These are phyloP conservation scores for Bonia amplexicaulis DNA, from an alignment of 176 grass and related monocot genomes.

Conservation along the genomic window DNA sequence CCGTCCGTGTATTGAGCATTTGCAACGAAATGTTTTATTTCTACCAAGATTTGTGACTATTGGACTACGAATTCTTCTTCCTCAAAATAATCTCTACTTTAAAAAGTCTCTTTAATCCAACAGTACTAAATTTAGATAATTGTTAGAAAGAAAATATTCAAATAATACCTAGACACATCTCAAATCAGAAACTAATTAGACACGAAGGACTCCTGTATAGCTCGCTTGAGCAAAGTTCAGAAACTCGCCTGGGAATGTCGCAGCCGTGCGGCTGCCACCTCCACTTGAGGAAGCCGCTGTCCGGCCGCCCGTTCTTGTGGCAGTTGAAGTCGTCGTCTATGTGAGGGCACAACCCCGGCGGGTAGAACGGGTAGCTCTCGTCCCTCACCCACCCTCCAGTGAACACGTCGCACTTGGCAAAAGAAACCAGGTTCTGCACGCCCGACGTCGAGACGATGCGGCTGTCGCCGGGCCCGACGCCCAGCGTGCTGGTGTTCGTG, in stretches of 20 bases:
- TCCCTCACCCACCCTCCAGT: slow-evolving; percentile 76
- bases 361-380: slow-evolving; percentile 49
- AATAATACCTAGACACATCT: too few species aligned
- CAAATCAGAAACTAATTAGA: not conserved
- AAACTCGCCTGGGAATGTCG: slow-evolving; percentile 57
- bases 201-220: not conserved
- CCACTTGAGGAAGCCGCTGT: slow-evolving; percentile 66
- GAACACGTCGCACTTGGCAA: slow-evolving; percentile 63
- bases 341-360: slow-evolving; percentile 52
- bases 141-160: too few species aligned
- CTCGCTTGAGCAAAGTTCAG: not conserved
- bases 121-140: too few species aligned
- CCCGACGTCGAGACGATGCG: slow-evolving; percentile 26
- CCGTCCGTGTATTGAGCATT: not conserved
- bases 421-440: slow-evolving; percentile 23
- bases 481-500: not conserved
- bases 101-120: too few species aligned
- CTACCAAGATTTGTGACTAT: too few species aligned
- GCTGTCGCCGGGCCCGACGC: slow-evolving; percentile 6
- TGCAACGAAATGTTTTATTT: not conserved
- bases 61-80: too few species aligned
- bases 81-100: too few species aligned
- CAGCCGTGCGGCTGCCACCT: slow-evolving; percentile 79
- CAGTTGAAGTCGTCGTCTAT: slow-evolving; percentile 85
- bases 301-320: slow-evolving; percentile 76